phyloP scores from a whole-genome alignment of 345 rosid species.

The Aquilaria malaccensis region DNA sequence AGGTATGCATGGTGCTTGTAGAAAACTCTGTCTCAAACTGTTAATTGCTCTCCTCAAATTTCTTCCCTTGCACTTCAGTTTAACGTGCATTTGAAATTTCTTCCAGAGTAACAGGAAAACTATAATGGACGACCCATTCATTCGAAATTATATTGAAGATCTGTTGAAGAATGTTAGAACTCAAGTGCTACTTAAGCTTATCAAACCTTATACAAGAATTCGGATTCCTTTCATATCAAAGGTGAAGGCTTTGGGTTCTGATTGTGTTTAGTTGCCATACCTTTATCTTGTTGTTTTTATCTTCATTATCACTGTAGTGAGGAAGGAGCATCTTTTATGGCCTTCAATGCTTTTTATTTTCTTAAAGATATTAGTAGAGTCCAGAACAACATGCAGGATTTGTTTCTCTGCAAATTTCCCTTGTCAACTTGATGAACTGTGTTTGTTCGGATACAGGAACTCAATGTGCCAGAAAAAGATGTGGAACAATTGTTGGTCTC shows the following conservation, averaged over 20 bases:
- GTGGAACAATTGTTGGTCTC: slow-evolving; percentile 90
- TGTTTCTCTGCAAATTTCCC: neutral
- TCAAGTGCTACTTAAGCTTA: slow-evolving; percentile 95
- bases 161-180: slow-evolving; percentile 95
- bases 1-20: slow-evolving; percentile 37
- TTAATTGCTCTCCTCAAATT: neutral
- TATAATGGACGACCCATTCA: slow-evolving; percentile 97
- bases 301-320: neutral
- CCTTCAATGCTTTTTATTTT: neutral
- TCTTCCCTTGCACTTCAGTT: slow-evolving; percentile 2
- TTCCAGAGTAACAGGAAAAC: slow-evolving; percentile 83
- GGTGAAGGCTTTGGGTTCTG: slow-evolving; percentile 24
- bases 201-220: slow-evolving; percentile 92
- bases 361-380: neutral
- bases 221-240: slow-evolving; percentile 88
- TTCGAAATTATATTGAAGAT: slow-evolving; percentile 96
- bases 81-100: neutral
- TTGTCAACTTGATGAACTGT: neutral
- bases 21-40: neutral
- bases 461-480: slow-evolving; percentile 91
- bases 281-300: neutral
- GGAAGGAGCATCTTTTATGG: neutral
- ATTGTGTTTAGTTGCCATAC: neutral
- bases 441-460: slow-evolving; percentile 43
- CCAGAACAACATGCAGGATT: too few species aligned